Evolutionary conservation across 176 grass and related monocot genomes (phyloP).

Genomic region (Luzula sylvatica): DNA sequence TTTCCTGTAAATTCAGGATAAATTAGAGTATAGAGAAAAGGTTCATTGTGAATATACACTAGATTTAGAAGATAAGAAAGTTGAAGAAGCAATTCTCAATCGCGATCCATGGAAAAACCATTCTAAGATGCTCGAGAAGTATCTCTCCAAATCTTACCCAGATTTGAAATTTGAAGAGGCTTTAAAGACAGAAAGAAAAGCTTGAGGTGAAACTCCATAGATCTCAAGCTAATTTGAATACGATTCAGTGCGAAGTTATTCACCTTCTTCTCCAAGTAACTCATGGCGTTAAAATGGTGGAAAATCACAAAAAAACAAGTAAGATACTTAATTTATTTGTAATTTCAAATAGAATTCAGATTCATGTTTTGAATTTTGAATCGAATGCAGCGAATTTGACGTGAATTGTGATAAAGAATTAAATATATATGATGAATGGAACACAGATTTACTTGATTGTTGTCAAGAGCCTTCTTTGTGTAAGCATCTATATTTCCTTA

Average conservation of each 20-base stretch:
- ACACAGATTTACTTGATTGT: slow-evolving; percentile 83
- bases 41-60: slow-evolving; percentile 77
- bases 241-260: slow-evolving; percentile 64
- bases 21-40: slow-evolving; percentile 60
- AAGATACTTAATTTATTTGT: too few species aligned
- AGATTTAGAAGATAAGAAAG: slow-evolving; percentile 76
- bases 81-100: slow-evolving; percentile 57
- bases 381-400: too few species aligned
- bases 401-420: slow-evolving; percentile 29
- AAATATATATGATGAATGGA: slow-evolving; percentile 38
- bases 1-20: slow-evolving; percentile 32
- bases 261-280: slow-evolving; percentile 67
- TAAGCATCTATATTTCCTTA: too few species aligned
- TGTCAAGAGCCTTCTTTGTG: slow-evolving; percentile 78
- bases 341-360: too few species aligned
- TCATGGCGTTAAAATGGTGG: too few species aligned
- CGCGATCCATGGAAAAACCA: slow-evolving; percentile 41
- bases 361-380: too few species aligned
- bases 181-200: slow-evolving; percentile 80
- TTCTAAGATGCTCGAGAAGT: slow-evolving; percentile 56
- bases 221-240: slow-evolving; percentile 56
- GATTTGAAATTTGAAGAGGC: slow-evolving; percentile 72
- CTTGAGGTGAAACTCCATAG: slow-evolving; percentile 75
- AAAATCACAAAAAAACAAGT: too few species aligned
- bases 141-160: slow-evolving; percentile 64